Evolutionary conservation across 2,329 filamentous ascomycete genomes (phyloP).

Genomic region (Fusarium newnesense): DNA sequence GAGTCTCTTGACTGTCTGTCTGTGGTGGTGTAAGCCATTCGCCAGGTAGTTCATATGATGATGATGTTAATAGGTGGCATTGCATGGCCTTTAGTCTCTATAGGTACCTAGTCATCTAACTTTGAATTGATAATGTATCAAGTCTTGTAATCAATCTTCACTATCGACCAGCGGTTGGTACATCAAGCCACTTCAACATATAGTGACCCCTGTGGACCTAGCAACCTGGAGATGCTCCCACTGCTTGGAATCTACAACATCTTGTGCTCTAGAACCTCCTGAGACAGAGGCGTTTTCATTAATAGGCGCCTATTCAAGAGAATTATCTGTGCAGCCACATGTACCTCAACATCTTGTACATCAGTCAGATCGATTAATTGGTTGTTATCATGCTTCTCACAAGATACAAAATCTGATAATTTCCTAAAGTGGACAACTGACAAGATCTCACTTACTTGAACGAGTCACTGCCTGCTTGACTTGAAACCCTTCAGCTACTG

Average conservation of each 20-base stretch:
- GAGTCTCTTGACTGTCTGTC: not conserved
- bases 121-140: not conserved
- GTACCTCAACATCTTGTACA: not conserved
- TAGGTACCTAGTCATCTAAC: not conserved
- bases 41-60: not conserved
- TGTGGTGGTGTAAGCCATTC: not conserved
- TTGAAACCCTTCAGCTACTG: slow-evolving; percentile 7
- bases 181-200: not conserved
- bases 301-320: not conserved
- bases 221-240: not conserved
- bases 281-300: slow-evolving; percentile 21
- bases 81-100: not conserved
- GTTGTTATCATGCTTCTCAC: not conserved
- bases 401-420: not conserved
- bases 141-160: not conserved
- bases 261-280: not conserved
- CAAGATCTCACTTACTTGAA: not conserved
- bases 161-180: not conserved
- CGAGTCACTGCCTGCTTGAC: not conserved
- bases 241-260: slow-evolving; percentile 4
- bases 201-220: not conserved
- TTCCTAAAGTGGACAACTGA: not conserved
- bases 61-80: not conserved
- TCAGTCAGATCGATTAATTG: not conserved
- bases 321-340: not conserved